Conservation (phyloP, 2,329 filamentous ascomycete genomes). For the Beauveria australis region DNA sequence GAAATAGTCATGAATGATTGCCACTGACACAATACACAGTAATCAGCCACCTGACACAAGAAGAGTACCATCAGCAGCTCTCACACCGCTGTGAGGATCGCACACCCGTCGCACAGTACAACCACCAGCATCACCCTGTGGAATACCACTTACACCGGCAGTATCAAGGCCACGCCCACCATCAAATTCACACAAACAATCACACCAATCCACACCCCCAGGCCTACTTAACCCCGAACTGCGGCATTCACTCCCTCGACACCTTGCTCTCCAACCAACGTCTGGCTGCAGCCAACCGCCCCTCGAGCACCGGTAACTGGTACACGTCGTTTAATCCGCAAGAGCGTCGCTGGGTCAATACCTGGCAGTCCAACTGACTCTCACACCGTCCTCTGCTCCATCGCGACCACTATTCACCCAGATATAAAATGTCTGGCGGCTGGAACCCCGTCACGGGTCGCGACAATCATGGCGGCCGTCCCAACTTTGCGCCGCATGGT, state of each 20-base stretch:
- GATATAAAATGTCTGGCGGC: constrained; percentile 27
- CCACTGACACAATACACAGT: constrained; percentile 1
- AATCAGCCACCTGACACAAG: not conserved
- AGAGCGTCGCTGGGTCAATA: constrained; percentile 22
- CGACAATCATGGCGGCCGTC: constrained; percentile 25
- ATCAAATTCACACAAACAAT: too few species aligned
- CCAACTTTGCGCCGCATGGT: constrained; percentile 25
- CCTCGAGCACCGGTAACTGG: constrained; percentile 24
- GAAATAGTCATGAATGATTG: too few species aligned
- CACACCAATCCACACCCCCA: not conserved
- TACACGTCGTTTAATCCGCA: constrained; percentile 23
- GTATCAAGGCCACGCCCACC: not conserved
- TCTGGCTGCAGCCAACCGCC: constrained; percentile 14
- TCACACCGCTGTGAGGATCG: not conserved
- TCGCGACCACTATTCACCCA: not conserved
- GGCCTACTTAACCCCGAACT: not conserved
- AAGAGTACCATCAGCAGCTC: not conserved
- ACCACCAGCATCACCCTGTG: not conserved
- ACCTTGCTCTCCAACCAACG: constrained; percentile 19
- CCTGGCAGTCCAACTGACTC: constrained; percentile 24
- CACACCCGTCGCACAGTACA: not conserved
- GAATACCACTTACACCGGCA: constrained; percentile 3
- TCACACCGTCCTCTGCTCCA: constrained; percentile 2
- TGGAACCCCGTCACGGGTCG: constrained; percentile 33
- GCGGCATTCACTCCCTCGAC: constrained; percentile 18